A percentile compares a stretch with the other conserved stretches of the same genome.
phyloP scores from a whole-genome alignment of 2,329 filamentous ascomycete species.

The Akanthomyces dipterigenus region DNA sequence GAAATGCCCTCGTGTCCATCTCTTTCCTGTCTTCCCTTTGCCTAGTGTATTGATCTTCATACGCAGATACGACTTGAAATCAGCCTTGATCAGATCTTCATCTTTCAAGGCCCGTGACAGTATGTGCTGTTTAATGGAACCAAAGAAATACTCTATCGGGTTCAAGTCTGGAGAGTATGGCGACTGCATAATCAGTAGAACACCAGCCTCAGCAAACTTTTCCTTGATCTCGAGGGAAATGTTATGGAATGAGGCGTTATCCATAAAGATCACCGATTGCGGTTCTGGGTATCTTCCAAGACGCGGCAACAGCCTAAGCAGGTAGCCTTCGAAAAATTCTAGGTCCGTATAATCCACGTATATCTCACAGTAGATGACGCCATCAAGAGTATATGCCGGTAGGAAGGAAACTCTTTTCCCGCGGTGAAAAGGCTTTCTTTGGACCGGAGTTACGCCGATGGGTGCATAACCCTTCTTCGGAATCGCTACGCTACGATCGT shows the following conservation, averaged over 20 bases:
- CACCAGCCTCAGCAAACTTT: too few species aligned
- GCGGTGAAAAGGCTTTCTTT: conserved; percentile 9
- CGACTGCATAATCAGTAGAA: too few species aligned
- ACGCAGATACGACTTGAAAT: too few species aligned
- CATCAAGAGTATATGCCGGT: conserved; percentile 9
- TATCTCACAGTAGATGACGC: neutral
- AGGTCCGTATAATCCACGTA: neutral
- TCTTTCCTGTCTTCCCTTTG: too few species aligned
- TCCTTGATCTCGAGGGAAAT: neutral
- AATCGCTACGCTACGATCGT: neutral
- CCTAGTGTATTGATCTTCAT: too few species aligned
- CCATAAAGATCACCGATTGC: neutral
- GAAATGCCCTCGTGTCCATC: too few species aligned
- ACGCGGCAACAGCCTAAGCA: neutral
- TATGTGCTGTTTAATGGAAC: too few species aligned
- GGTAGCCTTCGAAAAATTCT: neutral
- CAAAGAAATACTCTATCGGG: too few species aligned
- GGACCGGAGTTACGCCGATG: conserved; percentile 5
- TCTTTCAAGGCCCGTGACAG: too few species aligned
- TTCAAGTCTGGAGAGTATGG: too few species aligned
- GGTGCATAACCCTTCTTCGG: conserved; percentile 1
- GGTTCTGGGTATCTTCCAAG: neutral
- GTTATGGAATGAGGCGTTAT: neutral
- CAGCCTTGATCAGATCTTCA: too few species aligned
- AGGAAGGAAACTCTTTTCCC: conserved; percentile 8